Evolutionary conservation across 2,329 filamentous ascomycete genomes (phyloP).

Genomic region (Aspergillus pseudoviridinutans): DNA sequence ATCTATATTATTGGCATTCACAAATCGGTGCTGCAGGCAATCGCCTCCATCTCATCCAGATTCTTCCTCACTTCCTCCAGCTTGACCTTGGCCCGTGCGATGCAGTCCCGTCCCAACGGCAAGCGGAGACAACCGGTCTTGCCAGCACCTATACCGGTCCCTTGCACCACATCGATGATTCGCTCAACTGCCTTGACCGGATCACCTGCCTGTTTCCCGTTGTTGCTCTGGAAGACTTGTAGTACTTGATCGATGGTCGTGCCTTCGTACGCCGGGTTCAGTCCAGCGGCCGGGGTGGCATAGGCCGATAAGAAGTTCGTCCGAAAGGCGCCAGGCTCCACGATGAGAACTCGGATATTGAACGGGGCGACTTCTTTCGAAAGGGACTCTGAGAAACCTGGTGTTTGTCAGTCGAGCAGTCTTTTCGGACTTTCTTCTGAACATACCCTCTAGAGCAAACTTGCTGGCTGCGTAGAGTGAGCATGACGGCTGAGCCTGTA

Average conservation of each 20-base stretch:
- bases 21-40: neutral
- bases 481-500: constrained; percentile 32
- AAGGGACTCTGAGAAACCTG: constrained; percentile 33
- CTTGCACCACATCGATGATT: constrained; percentile 38
- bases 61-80: constrained; percentile 5
- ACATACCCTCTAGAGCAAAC: constrained; percentile 36
- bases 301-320: constrained; percentile 37
- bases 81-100: constrained; percentile 1
- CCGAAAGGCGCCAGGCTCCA: constrained; percentile 43
- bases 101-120: constrained; percentile 37
- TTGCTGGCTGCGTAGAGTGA: constrained; percentile 42
- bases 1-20: neutral
- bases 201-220: constrained; percentile 16
- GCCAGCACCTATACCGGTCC: constrained; percentile 27
- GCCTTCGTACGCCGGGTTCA: constrained; percentile 17
- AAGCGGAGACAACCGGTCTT: constrained; percentile 34
- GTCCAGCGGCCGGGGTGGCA: constrained; percentile 43
- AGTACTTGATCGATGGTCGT: constrained; percentile 21
- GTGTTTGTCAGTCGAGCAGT: neutral
- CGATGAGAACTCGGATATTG: constrained; percentile 36
- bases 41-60: constrained; percentile 5
- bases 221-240: constrained; percentile 15
- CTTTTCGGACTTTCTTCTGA: neutral
- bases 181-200: constrained; percentile 25
- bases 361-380: constrained; percentile 34